These are phyloP conservation scores for Fraxinus nigra DNA, from an alignment of 305 asterid genomes.

Conservation along the genomic window DNA sequence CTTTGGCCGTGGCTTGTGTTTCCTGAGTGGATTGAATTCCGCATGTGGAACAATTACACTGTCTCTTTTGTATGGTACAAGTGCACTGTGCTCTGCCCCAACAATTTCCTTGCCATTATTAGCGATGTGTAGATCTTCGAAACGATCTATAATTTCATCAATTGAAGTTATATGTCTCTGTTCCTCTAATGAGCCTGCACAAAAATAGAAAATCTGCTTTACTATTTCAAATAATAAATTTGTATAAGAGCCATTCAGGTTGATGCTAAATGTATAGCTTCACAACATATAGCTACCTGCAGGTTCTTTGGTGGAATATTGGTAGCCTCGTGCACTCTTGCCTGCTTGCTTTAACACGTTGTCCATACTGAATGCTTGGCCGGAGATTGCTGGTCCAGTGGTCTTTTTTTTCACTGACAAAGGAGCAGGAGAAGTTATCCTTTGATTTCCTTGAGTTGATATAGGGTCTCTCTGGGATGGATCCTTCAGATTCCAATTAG, in stretches of 20 bases:
- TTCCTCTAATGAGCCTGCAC: constrained; percentile 46
- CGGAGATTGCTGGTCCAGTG: constrained; percentile 32
- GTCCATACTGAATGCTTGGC: constrained; percentile 29
- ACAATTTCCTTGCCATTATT: constrained; percentile 30
- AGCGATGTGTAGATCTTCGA: constrained; percentile 48
- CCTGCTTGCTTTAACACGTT: constrained; percentile 35
- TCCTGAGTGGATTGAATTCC: constrained; percentile 50
- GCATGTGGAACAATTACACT: constrained; percentile 56
- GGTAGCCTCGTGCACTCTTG: constrained; percentile 29
- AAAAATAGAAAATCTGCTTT: constrained; percentile 11
- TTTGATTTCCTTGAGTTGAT: constrained; percentile 32
- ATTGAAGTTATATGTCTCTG: constrained; percentile 25
- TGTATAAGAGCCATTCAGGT: constrained; percentile 23
- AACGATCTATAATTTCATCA: constrained; percentile 39
- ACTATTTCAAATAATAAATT: constrained; percentile 1
- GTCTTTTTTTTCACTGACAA: constrained; percentile 29
- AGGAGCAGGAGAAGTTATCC: constrained; percentile 26
- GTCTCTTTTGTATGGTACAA: constrained; percentile 68
- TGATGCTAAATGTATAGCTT: constrained; percentile 17
- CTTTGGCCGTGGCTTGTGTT: constrained; percentile 64
- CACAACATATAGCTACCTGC: constrained; percentile 42
- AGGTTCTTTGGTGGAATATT: constrained; percentile 38
- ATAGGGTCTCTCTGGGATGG: constrained; percentile 28
- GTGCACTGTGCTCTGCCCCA: constrained; percentile 44
- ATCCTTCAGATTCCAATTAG: constrained; percentile 34